Conservation (phyloP, 345 rosid species). For the Xanthoceras sorbifolium region DNA sequence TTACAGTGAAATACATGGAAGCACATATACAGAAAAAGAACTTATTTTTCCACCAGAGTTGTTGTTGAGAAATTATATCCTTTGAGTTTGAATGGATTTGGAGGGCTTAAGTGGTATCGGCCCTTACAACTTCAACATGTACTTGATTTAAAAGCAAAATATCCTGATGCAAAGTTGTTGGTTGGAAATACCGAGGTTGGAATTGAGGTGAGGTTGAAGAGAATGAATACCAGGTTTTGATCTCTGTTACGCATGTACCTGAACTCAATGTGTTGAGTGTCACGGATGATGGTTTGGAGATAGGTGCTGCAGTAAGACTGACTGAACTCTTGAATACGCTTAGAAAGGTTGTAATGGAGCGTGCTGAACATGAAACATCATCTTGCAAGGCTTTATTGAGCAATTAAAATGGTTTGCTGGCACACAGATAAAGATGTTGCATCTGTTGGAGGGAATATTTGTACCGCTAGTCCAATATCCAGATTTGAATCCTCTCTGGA, state of each 20-base stretch:
- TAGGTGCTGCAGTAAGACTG: slow-evolving; percentile 85
- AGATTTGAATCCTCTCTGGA: slow-evolving; percentile 97
- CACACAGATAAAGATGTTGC: slow-evolving; percentile 90
- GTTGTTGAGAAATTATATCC: slow-evolving; percentile 58
- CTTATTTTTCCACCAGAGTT: slow-evolving; percentile 90
- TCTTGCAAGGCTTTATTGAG: slow-evolving; percentile 84
- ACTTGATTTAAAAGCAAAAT: slow-evolving; percentile 62
- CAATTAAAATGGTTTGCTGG: slow-evolving; percentile 98
- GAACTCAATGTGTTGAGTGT: slow-evolving; percentile 69
- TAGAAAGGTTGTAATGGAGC: slow-evolving; percentile 56
- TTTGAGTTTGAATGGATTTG: slow-evolving; percentile 66
- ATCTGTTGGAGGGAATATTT: slow-evolving; percentile 86
- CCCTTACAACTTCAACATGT: slow-evolving; percentile 63
- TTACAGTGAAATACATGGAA: slow-evolving; percentile 78
- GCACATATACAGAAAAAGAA: slow-evolving; percentile 68
- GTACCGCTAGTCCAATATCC: slow-evolving; percentile 99
- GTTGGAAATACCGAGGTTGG: slow-evolving; percentile 93
- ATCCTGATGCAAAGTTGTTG: slow-evolving; percentile 73
- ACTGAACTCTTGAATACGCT: slow-evolving; percentile 63
- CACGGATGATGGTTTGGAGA: slow-evolving; percentile 74
- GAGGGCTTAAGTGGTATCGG: slow-evolving; percentile 78
- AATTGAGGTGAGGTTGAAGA: slow-evolving; percentile 89
- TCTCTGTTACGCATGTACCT: slow-evolving; percentile 68
- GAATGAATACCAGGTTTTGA: slow-evolving; percentile 71
- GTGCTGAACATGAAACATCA: slow-evolving; percentile 62